Evolutionary conservation across 2,329 filamentous ascomycete species (phyloP).

Genomic region (Fusarium pseudoanthophilum): DNA sequence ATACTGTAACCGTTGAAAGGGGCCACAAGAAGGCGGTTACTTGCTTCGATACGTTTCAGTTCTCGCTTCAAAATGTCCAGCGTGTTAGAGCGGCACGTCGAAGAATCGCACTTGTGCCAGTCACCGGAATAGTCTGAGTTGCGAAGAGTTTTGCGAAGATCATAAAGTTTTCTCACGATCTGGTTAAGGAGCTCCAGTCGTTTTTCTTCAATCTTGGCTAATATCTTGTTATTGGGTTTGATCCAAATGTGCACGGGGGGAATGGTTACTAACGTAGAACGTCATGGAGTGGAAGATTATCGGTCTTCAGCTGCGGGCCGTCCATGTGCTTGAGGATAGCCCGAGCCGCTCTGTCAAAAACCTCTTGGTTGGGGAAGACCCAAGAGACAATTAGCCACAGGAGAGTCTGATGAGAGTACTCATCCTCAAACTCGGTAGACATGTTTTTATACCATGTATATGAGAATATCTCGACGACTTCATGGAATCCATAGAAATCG

Average conservation of each 20-base stretch:
- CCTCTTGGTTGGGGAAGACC: accelerated
- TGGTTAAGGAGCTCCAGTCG: neutral
- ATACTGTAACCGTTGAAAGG: neutral
- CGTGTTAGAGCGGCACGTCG: neutral
- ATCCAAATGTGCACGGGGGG: neutral
- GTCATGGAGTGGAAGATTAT: neutral
- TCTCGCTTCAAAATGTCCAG: neutral
- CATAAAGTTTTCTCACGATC: accelerated
- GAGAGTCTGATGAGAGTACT: neutral
- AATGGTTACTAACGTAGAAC: neutral
- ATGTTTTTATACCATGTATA: neutral
- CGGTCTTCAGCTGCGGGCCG: neutral
- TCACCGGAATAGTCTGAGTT: neutral
- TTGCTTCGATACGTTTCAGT: neutral
- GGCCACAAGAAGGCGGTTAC: accelerated
- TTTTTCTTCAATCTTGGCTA: neutral
- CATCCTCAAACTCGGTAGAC: neutral
- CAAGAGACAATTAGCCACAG: neutral
- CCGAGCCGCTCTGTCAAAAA: accelerated
- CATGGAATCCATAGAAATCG: conserved; percentile 11
- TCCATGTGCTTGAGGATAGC: neutral
- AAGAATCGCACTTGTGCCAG: neutral
- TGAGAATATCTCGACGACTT: neutral
- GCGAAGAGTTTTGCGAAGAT: neutral
- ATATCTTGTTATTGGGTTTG: no score